These are phyloP conservation scores for Coleophoma crateriformis DNA, from an alignment of 2,329 filamentous ascomycete genomes.

Conservation along the genomic window DNA sequence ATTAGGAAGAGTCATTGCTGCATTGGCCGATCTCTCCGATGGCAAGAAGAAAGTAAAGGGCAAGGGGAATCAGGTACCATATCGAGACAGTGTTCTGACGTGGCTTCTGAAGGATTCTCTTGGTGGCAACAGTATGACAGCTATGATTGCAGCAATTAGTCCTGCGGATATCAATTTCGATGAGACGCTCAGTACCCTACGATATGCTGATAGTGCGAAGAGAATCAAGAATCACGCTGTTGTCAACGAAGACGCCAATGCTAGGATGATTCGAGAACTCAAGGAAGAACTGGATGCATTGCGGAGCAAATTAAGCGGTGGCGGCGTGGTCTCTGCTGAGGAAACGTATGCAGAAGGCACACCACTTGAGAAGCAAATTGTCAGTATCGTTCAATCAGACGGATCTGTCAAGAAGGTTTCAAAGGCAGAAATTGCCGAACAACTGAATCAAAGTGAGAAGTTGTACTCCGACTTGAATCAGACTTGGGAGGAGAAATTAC, in stretches of 20 bases:
- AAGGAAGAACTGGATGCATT: constrained; percentile 90
- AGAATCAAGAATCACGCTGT: constrained; percentile 99
- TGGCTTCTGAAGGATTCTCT: constrained; percentile 97
- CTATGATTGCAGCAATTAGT: constrained; percentile 98
- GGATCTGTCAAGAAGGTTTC: constrained; percentile 91
- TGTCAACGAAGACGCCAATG: constrained; percentile 97
- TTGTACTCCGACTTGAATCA: constrained; percentile 93
- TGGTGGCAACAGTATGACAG: constrained; percentile 98
- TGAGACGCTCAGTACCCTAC: constrained; percentile 89
- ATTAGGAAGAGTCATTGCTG: constrained; percentile 93
- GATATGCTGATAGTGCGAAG: constrained; percentile 97
- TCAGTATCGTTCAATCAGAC: constrained; percentile 84
- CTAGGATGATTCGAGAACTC: constrained; percentile 95
- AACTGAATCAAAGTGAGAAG: constrained; percentile 94
- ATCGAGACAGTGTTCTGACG: constrained; percentile 92
- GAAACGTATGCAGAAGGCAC: constrained; percentile 90
- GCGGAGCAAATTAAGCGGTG: constrained; percentile 72
- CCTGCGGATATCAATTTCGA: constrained; percentile 99
- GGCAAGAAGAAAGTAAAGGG: constrained; percentile 77
- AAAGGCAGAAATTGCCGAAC: constrained; percentile 96
- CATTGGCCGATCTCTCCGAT: constrained; percentile 83
- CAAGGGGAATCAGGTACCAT: constrained; percentile 74
- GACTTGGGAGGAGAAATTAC: constrained; percentile 96
- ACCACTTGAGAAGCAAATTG: constrained; percentile 90
- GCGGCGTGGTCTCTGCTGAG: constrained; percentile 46